These are phyloP conservation scores for Sporopachydermia cereana DNA, from an alignment of 1,139 yeast species.

Conservation along the genomic window DNA sequence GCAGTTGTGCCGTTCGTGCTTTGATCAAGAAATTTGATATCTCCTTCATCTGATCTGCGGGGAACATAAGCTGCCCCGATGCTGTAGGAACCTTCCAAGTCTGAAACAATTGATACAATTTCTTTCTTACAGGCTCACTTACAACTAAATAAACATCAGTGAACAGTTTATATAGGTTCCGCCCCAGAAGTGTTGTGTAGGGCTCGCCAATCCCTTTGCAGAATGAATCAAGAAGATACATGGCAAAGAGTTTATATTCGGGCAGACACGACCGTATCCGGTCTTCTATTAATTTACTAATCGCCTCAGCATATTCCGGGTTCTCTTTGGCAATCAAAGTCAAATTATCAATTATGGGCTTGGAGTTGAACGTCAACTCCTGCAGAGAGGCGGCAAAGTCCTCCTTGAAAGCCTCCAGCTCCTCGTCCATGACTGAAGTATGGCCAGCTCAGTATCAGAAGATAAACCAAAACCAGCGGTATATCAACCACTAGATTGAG, in stretches of 20 bases:
- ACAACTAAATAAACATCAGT: slow-evolving; percentile 70
- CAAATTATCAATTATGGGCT: slow-evolving; percentile 77
- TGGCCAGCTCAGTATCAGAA: no score
- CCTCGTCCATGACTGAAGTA: slow-evolving; percentile 18
- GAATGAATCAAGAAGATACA: slow-evolving; percentile 84
- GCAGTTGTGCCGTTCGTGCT: slow-evolving; percentile 28
- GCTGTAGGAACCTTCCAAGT: slow-evolving; percentile 77
- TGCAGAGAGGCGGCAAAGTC: slow-evolving; percentile 59
- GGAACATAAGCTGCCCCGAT: slow-evolving; percentile 59
- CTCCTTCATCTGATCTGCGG: slow-evolving; percentile 53
- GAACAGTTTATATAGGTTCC: slow-evolving; percentile 55
- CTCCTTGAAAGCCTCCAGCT: slow-evolving; percentile 34
- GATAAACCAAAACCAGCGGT: no score
- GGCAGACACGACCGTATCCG: slow-evolving; percentile 56
- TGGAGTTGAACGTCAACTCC: slow-evolving; percentile 77
- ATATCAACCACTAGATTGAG: no score
- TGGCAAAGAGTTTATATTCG: slow-evolving; percentile 67
- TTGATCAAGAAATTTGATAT: slow-evolving; percentile 63
- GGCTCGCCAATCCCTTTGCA: slow-evolving; percentile 88
- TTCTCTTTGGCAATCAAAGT: slow-evolving; percentile 88
- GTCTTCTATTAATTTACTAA: slow-evolving; percentile 58
- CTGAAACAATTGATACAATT: slow-evolving; percentile 64
- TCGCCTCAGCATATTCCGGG: slow-evolving; percentile 61
- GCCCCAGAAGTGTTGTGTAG: slow-evolving; percentile 62
- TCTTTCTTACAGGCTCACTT: slow-evolving; percentile 61